Percentiles rank a stretch among this genome's conserved stretches.
Conservation (phyloP, 345 rosid genomes). For the Citropsis articulata region DNA sequence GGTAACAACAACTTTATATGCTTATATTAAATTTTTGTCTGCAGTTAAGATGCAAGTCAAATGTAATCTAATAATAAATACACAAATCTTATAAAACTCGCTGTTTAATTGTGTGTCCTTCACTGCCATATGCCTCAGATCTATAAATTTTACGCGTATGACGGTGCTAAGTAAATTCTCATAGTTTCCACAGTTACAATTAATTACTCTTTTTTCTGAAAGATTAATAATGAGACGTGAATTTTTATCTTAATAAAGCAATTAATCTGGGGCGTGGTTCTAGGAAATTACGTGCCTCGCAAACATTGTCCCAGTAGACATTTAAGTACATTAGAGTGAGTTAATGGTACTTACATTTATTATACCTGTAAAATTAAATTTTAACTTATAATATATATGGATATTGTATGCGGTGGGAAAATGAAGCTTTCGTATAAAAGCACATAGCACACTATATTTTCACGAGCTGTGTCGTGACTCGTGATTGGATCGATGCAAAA, state of each 20-base stretch:
- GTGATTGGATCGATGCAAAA: conserved; percentile 58
- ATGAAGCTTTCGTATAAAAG: background rate
- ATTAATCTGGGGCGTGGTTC: too few relatives aligned
- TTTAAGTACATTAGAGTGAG: background rate
- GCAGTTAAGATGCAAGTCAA: conserved; percentile 21
- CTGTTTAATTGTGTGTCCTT: background rate
- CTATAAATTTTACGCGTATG: background rate
- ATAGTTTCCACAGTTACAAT: background rate
- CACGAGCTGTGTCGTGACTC: conserved; percentile 45
- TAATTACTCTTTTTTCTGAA: too few relatives aligned
- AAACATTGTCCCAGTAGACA: background rate
- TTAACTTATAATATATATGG: background rate
- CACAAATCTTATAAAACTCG: background rate
- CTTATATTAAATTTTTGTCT: background rate
- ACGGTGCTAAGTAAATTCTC: background rate
- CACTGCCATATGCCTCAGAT: background rate
- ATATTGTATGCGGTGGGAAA: background rate
- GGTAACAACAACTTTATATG: background rate
- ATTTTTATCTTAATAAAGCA: too few relatives aligned
- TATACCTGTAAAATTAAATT: background rate
- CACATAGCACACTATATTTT: conserved; percentile 7
- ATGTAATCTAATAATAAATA: background rate
- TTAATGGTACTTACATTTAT: conserved; percentile 1
- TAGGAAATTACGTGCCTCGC: background rate
- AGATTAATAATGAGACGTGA: background rate